Base-by-base conservation (phyloP, 192 early-diverging fungal genomes). In the Martensiomyces pterosporus region DNA sequence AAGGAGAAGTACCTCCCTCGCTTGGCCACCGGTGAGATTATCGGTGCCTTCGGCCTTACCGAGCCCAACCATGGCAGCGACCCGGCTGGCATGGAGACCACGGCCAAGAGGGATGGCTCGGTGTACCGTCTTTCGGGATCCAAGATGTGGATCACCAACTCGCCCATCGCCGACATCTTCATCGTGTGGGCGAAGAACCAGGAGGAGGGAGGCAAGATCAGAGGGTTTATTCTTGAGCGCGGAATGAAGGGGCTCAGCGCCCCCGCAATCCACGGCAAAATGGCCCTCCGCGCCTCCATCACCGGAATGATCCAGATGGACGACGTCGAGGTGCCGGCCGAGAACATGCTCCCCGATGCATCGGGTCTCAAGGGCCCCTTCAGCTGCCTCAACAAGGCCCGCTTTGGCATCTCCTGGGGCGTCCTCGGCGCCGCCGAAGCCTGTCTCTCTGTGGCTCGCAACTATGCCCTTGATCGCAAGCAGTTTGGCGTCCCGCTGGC, bases 301-400 rank as follows among this genome's bases (percentile, higher is more conserved):
- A 98, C 95, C 0, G 95, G 95, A 21, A 94, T 95, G 92, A 97
- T 98, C 63, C 87, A 91, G 85, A 95, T 98, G 93, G 93, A 98
- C 55, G 87, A 94, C 50, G 95, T 98, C 22, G 82, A 87, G 58
- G 87, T 98, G 8, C 92, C 93, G 3, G 82, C 66, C 16, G 90
- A 91, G 52, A 93, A 94, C 66, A 73, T 98, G 67, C 75, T 98
- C 13, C 95, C 95, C 39, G 80, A 87, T n/a, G 92, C 87, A 2
- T 66, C 80, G 23, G 93, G 95, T 12, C 80, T 98, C 32, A 85
- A 87, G 76, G 95, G 95, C 19, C 94, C 95, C 4, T 98, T 98
- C 55, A 91, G 92, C 39, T 98, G 94, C 61, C 78, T 98, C 3
- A 98, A 98, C 79, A 96, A 97, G 64, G 95, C 95, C 13, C 84